These are phyloP conservation scores for Pythium chondricola DNA, from an alignment of 352 stramenopile species.

Conservation along the genomic window DNA sequence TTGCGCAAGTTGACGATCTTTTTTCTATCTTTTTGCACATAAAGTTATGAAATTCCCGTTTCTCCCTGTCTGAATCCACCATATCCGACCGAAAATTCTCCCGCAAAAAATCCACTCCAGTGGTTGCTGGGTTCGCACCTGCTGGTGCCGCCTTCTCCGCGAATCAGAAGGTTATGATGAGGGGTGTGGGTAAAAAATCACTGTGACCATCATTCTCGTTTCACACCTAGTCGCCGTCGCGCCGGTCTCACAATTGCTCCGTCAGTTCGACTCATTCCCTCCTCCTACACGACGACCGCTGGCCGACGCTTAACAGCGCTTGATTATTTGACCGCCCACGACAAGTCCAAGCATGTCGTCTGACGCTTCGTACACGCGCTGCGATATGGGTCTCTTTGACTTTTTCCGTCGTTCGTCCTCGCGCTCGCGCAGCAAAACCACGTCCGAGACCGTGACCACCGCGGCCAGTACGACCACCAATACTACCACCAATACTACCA, in stretches of 20 bases:
- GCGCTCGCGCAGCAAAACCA: conserved; percentile 30
- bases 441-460: conserved; percentile 2
- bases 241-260: no score
- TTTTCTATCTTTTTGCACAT: conserved; percentile 23
- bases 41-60: conserved; percentile 22
- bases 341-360: background rate
- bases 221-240: background rate
- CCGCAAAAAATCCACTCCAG: background rate
- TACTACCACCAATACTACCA: conserved; percentile 3
- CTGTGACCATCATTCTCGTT: conserved; percentile 6
- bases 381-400: conserved; percentile 65
- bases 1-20: background rate
- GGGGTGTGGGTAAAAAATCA: conserved; percentile 4
- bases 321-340: no score
- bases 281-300: no score
- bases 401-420: conserved; percentile 70
- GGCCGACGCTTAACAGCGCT: no score
- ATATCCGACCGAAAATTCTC: background rate
- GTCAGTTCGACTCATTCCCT: no score
- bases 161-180: background rate
- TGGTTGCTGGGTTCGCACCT: conserved; percentile 1
- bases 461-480: conserved; percentile 1
- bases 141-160: background rate
- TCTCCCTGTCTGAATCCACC: background rate
- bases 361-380: conserved; percentile 8